Base-by-base conservation (phyloP, 2,329 filamentous ascomycete genomes). In the Trichocomaceae sp. region DNA sequence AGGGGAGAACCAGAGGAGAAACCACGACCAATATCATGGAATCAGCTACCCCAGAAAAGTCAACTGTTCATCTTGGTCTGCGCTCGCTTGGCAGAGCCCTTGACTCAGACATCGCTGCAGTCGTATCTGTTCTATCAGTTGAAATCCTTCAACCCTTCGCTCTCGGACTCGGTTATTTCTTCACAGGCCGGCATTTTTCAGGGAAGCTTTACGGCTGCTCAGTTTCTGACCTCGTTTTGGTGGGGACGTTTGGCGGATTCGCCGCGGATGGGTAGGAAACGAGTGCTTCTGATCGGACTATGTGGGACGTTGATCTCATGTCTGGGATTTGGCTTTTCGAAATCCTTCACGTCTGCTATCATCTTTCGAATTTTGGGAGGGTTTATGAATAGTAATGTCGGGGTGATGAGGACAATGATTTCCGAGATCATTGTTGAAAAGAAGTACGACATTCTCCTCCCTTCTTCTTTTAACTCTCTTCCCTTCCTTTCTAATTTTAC, bases 121-220 rank as follows among this genome's bases (percentile, higher is more conserved):
- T 81, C 87, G 1, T 95, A 95, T 70, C 84, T 95, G 77, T 95
- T 89, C 72, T 95, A 92, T 70, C 88, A 93, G 69, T 80, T 96
- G n/a, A 84, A 83, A 62, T 92, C 85, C 56, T 92, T 95, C 62
- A 78, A 87, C 22, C 77, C 77, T 2, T 76, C 71, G 20, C 68
- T 79, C 19, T 72, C 79, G 2, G 79, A 84, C 52, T 78, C 78
- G 1, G 83, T 80, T 1, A 90, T 95, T 60, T 83, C 90, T 0
- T 78, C 80, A 19, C 89, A 93, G 67, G 87, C 87, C 1, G 90
- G 90, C 39, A 73, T 95, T 2, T 75, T 95, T 22, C 83, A 88
- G 47, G 88, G 86, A 12, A 84, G 84, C 39, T 95, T 95, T 66
- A 91, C 87, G 0, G 86, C 84, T 0, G 85, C 87, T 0, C 90